Conservation (phyloP, 441 rosid species). For the Pelargonium cotyledonis region DNA sequence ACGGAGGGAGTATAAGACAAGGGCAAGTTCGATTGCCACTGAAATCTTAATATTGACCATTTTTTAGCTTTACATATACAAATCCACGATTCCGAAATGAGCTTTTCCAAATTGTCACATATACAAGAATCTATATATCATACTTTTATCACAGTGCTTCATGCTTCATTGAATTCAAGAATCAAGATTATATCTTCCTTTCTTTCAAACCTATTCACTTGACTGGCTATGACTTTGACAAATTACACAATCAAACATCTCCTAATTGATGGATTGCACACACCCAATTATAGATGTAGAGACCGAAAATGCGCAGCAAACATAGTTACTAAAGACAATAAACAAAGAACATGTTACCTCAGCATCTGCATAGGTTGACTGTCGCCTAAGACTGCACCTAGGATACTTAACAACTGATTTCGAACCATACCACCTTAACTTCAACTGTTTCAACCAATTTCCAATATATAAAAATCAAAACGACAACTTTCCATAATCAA, state of each 20-base stretch:
- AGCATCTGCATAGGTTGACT: constrained; percentile 83
- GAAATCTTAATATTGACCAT: too few species aligned
- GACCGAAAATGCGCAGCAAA: too few species aligned
- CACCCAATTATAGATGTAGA: too few species aligned
- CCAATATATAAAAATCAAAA: neutral
- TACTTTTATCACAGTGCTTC: neutral
- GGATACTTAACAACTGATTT: constrained; percentile 91
- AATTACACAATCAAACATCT: neutral
- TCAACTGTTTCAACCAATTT: constrained; percentile 43
- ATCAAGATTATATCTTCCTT: neutral
- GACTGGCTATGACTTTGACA: neutral
- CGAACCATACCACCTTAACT: constrained; percentile 82
- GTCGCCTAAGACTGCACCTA: constrained; percentile 81
- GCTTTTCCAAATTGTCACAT: too few species aligned
- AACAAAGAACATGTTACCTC: constrained; percentile 44
- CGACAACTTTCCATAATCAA: too few species aligned
- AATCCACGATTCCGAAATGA: too few species aligned
- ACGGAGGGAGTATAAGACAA: too few species aligned
- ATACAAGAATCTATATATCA: neutral
- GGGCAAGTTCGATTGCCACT: too few species aligned
- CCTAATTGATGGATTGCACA: neutral
- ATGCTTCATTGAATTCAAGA: neutral
- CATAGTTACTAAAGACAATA: constrained; percentile 21
- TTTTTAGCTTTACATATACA: too few species aligned
- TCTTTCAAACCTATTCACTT: neutral